phyloP scores from a whole-genome alignment of 768 basidiomycete genomes.

The Lactifluus rugatus region DNA sequence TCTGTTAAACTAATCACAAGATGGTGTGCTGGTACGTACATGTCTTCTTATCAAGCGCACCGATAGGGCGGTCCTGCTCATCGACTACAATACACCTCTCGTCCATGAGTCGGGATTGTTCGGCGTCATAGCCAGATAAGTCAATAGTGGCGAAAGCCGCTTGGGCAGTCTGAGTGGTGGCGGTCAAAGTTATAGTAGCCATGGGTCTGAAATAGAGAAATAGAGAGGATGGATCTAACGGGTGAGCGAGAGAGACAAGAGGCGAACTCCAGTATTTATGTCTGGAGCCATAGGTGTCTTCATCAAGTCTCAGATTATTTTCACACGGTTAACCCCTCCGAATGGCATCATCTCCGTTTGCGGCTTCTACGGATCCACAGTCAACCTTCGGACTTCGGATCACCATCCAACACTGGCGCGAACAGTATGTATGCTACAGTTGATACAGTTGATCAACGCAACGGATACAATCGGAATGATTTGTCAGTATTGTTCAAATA shows the following conservation, averaged over 20 bases:
- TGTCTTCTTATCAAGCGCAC: conserved; percentile 91
- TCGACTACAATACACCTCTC: conserved; percentile 91
- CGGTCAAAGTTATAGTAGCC: conserved; percentile 37
- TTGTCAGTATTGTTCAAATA: background rate
- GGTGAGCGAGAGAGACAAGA: background rate
- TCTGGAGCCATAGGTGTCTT: background rate
- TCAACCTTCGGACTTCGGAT: conserved; percentile 13
- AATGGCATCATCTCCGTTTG: background rate
- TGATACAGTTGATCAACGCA: too few species aligned
- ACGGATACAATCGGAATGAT: background rate
- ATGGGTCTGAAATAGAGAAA: conserved; percentile 17
- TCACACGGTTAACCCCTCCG: conserved; percentile 1
- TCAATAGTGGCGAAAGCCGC: conserved; percentile 56
- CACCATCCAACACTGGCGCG: background rate
- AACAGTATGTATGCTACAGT: background rate
- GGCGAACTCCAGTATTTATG: conserved; percentile 11
- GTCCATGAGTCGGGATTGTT: conserved; percentile 93
- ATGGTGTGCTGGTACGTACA: conserved; percentile 42
- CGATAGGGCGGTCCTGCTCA: conserved; percentile 74
- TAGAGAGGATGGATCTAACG: too few species aligned
- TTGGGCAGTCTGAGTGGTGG: conserved; percentile 3
- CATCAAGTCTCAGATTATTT: background rate
- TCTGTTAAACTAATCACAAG: background rate
- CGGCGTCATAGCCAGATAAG: conserved; percentile 76
- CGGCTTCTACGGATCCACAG: conserved; percentile 5